phyloP scores from a whole-genome alignment of 441 rosid species.

The Caryocar brasiliense region DNA sequence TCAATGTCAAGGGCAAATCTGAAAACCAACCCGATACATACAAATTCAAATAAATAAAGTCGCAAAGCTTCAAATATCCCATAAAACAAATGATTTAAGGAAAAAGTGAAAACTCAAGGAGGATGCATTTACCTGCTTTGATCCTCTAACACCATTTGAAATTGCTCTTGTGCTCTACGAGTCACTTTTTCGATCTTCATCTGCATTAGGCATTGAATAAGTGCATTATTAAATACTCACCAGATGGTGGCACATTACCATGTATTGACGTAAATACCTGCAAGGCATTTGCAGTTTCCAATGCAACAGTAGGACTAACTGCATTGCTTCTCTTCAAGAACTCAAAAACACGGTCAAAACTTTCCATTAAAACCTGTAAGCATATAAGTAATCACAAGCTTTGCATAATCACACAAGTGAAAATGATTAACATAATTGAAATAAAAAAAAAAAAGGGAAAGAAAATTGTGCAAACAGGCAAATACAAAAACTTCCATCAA shows the following conservation, averaged over 20 bases:
- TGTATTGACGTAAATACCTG: slow-evolving; percentile 57
- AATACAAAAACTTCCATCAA: not conserved
- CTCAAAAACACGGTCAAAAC: slow-evolving; percentile 84
- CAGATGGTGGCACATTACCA: not conserved
- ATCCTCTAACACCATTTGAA: slow-evolving; percentile 90
- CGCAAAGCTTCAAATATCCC: no score
- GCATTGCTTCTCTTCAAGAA: slow-evolving; percentile 94
- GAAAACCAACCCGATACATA: slow-evolving; percentile 21
- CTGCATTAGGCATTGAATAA: slow-evolving; percentile 30
- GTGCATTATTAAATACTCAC: slow-evolving; percentile 6
- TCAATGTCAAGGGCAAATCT: slow-evolving; percentile 98
- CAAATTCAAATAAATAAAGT: not conserved
- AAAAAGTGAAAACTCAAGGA: slow-evolving; percentile 3
- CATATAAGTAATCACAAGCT: slow-evolving; percentile 11
- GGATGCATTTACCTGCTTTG: slow-evolving; percentile 66
- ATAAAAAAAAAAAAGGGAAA: not conserved
- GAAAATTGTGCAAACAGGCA: not conserved
- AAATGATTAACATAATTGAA: no score
- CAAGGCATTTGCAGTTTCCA: slow-evolving; percentile 95
- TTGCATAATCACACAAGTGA: not conserved
- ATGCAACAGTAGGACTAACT: slow-evolving; percentile 85
- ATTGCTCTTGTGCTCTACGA: slow-evolving; percentile 95
- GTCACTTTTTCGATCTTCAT: slow-evolving; percentile 91
- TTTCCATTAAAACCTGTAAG: slow-evolving; percentile 75
- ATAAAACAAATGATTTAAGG: not conserved